Evolutionary conservation across 2,329 filamentous ascomycete genomes (phyloP), one percentile per base, ranked within the genome.

Genomic region (Alternaria gaisen): DNA sequence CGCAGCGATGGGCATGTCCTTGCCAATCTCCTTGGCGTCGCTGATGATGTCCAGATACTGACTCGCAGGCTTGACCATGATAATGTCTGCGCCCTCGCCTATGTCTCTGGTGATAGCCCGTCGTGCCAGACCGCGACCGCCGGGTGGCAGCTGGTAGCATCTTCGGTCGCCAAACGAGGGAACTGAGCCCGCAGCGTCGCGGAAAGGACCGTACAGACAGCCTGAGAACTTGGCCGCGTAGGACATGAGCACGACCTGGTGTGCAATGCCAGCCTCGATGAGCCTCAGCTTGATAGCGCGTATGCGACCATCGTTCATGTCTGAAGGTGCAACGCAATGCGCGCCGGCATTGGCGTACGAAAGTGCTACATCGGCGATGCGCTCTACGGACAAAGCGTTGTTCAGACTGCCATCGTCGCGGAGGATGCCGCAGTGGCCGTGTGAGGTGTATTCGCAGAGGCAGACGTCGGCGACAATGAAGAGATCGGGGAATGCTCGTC

Each of bases 251-350:
- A 97, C 87, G 12, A 94, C 91, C 77, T 91, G 90, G 83, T 99
- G 95, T 7, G 94, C 91, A 70, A 98, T 91, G 55, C 94, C 94
- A 60, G 93, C 90, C 80, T 98, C 94, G 60, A 98, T 98, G 64
- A 99, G 85, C 84, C 97, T 98, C 55, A 97, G 87, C 85, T 99
- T 99, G 80, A 99, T 99, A 63, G 94, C 94, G 60, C 94, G 92
- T 73, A 99, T 96, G 67, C 95, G 91, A 28, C 95, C 95, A 78
- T 99, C 95, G 78, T 98, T 99, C 95, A 99, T 99, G 79, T 99
- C 95, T 1, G 93, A 97, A 2, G 95, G 95, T 0, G 95, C 95
- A 28, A 99, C 93, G 78, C 94, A 98, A 81, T 99, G 95, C 0
- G 94, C 95, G 58, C 95, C 95, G 16, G 95, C 95, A 73, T 90